These are phyloP conservation scores for Populus simonii DNA, from an alignment of 345 rosid species.

Conservation along the genomic window DNA sequence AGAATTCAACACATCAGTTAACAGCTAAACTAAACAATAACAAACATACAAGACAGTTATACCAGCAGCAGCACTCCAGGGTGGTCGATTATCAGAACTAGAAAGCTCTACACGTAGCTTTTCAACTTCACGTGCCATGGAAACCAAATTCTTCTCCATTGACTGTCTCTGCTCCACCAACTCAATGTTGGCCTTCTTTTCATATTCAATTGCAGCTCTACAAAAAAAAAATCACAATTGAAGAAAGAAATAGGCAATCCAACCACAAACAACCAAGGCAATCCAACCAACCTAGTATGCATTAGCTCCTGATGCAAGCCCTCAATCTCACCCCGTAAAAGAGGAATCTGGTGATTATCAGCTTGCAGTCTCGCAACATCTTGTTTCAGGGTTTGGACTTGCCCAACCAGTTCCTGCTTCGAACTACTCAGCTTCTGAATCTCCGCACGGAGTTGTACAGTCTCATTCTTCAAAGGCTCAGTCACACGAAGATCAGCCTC, in stretches of 20 bases:
- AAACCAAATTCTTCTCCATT: constrained; percentile 90
- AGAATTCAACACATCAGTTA: constrained; percentile 1
- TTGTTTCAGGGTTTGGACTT: constrained; percentile 68
- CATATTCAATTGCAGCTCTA: constrained; percentile 80
- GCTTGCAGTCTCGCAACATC: constrained; percentile 62
- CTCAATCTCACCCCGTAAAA: constrained; percentile 60
- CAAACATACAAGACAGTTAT: constrained; percentile 37
- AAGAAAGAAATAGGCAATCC: constrained; percentile 9
- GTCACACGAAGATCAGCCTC: constrained; percentile 80
- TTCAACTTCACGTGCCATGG: constrained; percentile 99
- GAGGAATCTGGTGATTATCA: constrained; percentile 75
- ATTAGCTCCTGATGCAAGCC: constrained; percentile 79
- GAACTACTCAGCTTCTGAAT: constrained; percentile 63
- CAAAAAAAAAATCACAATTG: constrained; percentile 6
- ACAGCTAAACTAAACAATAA: not conserved
- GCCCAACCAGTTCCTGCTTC: constrained; percentile 67
- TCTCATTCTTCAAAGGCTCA: constrained; percentile 80
- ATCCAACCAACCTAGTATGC: constrained; percentile 65
- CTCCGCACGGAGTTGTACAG: constrained; percentile 58
- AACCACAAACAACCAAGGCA: constrained; percentile 1
- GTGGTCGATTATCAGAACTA: constrained; percentile 54
- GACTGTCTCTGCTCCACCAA: constrained; percentile 86
- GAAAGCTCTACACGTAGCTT: constrained; percentile 82
- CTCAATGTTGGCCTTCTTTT: constrained; percentile 91
- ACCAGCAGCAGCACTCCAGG: constrained; percentile 49